Conservation (phyloP, 2,329 filamentous ascomycete genomes). For the Xylariomycetidae sp. region DNA sequence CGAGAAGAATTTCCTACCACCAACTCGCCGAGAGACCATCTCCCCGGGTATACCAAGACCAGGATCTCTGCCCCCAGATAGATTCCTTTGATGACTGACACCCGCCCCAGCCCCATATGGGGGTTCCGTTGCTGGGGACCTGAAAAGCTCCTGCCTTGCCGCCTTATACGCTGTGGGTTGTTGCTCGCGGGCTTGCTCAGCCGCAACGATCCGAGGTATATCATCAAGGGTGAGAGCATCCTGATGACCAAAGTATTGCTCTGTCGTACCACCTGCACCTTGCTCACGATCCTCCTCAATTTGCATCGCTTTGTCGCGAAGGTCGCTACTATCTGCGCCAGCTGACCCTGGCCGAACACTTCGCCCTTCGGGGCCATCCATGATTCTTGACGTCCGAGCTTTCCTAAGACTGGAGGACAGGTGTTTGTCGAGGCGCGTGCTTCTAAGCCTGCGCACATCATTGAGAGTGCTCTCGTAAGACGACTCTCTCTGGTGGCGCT, state of each 20-base stretch:
- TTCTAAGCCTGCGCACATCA: constrained; percentile 86
- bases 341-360: constrained; percentile 67
- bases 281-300: constrained; percentile 76
- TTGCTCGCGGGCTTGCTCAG: constrained; percentile 91
- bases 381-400: constrained; percentile 83
- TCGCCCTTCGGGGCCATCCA: constrained; percentile 76
- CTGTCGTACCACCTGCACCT: constrained; percentile 65
- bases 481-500: constrained; percentile 60
- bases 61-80: constrained; percentile 46
- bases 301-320: constrained; percentile 57
- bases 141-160: constrained; percentile 64
- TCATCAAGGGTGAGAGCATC: constrained; percentile 93
- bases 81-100: constrained; percentile 59
- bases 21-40: constrained; percentile 43
- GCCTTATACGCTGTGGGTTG: constrained; percentile 75
- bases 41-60: constrained; percentile 47
- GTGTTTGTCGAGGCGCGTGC: constrained; percentile 90
- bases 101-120: constrained; percentile 57
- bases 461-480: constrained; percentile 95
- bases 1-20: constrained; percentile 82
- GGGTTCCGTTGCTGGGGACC: constrained; percentile 52
- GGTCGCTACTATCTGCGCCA: constrained; percentile 52
- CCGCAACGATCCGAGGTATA: constrained; percentile 91
- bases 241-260: constrained; percentile 82
- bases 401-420: constrained; percentile 90